Conservation (phyloP, 768 basidiomycete genomes). For the Thelephora ganbajun region DNA sequence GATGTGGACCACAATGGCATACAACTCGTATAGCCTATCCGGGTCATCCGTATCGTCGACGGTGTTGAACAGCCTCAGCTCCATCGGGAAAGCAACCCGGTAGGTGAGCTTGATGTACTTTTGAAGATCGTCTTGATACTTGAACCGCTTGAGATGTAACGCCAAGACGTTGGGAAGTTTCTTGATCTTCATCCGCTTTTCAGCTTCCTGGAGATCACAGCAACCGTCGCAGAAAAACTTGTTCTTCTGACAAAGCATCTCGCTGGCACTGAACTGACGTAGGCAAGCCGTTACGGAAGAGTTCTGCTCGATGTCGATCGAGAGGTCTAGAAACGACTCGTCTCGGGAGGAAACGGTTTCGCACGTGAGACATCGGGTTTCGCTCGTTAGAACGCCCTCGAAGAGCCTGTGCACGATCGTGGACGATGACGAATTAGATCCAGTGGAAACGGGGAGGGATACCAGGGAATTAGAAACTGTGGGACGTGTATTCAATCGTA, state of each 20-base stretch:
- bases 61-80: conserved; percentile 93
- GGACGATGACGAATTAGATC: conserved; percentile 17
- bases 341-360: conserved; percentile 89
- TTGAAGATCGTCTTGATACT: conserved; percentile 86
- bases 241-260: conserved; percentile 97
- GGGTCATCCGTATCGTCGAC: conserved; percentile 87
- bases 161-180: conserved; percentile 90
- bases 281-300: conserved; percentile 93
- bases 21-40: conserved; percentile 86
- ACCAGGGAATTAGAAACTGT: conserved; percentile 28
- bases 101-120: conserved; percentile 93
- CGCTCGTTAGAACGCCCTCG: conserved; percentile 88
- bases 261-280: conserved; percentile 90
- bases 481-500: conserved; percentile 25
- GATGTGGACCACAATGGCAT: conserved; percentile 97
- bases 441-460: conserved; percentile 3
- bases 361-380: conserved; percentile 95
- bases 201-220: conserved; percentile 93
- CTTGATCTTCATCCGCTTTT: conserved; percentile 99
- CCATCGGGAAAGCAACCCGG: conserved; percentile 91
- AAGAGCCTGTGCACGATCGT: conserved; percentile 90
- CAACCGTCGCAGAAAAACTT: conserved; percentile 98
- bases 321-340: conserved; percentile 95
- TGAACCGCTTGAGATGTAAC: conserved; percentile 95
- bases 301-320: conserved; percentile 98